These are phyloP conservation scores for Penicillium flavigenum DNA, from an alignment of 495 filamentous ascomycete species.

Conservation along the genomic window DNA sequence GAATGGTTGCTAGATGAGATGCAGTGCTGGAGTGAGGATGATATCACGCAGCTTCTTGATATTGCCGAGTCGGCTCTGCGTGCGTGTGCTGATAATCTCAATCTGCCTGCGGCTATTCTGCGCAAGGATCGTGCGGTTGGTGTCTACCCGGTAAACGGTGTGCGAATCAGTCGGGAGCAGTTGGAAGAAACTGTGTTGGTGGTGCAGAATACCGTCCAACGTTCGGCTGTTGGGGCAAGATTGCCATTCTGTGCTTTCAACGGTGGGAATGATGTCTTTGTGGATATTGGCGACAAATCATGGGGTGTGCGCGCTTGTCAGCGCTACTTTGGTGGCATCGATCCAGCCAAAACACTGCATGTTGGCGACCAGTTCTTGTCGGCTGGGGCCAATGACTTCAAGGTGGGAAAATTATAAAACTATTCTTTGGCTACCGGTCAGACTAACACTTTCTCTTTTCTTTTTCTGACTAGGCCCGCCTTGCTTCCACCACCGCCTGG, in stretches of 20 bases:
- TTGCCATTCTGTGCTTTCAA: slow-evolving; percentile 99
- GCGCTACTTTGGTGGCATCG: slow-evolving; percentile 79
- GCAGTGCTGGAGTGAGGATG: slow-evolving; percentile 74
- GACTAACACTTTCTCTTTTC: background rate
- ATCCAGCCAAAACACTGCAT: slow-evolving; percentile 68
- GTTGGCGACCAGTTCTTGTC: slow-evolving; percentile 95
- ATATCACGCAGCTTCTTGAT: slow-evolving; percentile 77
- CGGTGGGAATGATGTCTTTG: slow-evolving; percentile 94
- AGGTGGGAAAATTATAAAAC: slow-evolving; percentile 46
- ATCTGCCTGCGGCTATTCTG: slow-evolving; percentile 71
- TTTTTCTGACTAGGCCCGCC: slow-evolving; percentile 45
- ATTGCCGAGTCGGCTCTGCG: slow-evolving; percentile 78
- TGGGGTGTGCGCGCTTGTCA: slow-evolving; percentile 93
- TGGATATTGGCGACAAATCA: slow-evolving; percentile 97
- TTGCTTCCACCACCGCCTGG: slow-evolving; percentile 75
- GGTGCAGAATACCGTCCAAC: slow-evolving; percentile 85
- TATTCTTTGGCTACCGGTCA: background rate
- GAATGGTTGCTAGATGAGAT: slow-evolving; percentile 88
- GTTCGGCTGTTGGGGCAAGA: slow-evolving; percentile 63
- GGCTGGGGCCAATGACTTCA: slow-evolving; percentile 96
- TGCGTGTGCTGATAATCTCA: slow-evolving; percentile 74
- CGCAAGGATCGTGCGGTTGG: slow-evolving; percentile 94
- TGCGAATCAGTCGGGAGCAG: slow-evolving; percentile 78
- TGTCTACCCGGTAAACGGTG: slow-evolving; percentile 61
- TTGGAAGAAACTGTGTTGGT: slow-evolving; percentile 95